Percentiles rank a stretch among this genome's conserved stretches.
Evolutionary conservation across 257 asterid genomes (phyloP).

Genomic region (Forsythia viridissima): DNA sequence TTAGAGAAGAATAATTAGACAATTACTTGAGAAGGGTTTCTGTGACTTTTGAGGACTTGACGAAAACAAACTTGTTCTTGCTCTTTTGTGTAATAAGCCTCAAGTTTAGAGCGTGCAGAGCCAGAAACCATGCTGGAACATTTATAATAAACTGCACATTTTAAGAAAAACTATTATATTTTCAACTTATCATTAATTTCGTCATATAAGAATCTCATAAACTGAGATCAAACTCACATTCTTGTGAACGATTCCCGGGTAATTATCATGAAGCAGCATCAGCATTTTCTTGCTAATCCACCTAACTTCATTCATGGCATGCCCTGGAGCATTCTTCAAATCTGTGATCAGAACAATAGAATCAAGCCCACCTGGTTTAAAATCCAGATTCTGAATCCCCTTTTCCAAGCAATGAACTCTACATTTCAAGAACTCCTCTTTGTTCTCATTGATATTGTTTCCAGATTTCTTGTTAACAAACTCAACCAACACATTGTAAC

Average conservation of each 20-base stretch:
- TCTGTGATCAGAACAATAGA: conserved; percentile 65
- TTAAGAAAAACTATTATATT: no score
- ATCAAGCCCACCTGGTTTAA: conserved; percentile 60
- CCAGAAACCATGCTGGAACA: conserved; percentile 67
- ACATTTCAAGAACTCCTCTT: conserved; percentile 58
- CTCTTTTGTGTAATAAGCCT: conserved; percentile 57
- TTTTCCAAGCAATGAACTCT: conserved; percentile 61
- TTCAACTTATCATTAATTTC: no score
- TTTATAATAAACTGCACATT: conserved; percentile 66
- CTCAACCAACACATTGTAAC: conserved; percentile 46
- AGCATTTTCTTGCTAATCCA: conserved; percentile 54
- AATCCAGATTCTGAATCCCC: conserved; percentile 53
- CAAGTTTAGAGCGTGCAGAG: conserved; percentile 58
- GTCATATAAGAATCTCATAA: background rate
- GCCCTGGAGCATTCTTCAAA: conserved; percentile 48
- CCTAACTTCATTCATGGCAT: conserved; percentile 47
- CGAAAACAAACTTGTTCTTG: conserved; percentile 56
- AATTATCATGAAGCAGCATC: conserved; percentile 50
- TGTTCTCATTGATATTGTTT: conserved; percentile 31
- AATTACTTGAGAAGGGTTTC: conserved; percentile 73
- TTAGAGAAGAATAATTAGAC: background rate
- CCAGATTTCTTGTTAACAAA: conserved; percentile 36
- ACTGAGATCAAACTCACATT: conserved; percentile 38
- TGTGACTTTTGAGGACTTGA: conserved; percentile 66
- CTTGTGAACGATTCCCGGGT: conserved; percentile 72